Conservation (phyloP, 768 basidiomycete genomes). For the Pleurotus sapidus region DNA sequence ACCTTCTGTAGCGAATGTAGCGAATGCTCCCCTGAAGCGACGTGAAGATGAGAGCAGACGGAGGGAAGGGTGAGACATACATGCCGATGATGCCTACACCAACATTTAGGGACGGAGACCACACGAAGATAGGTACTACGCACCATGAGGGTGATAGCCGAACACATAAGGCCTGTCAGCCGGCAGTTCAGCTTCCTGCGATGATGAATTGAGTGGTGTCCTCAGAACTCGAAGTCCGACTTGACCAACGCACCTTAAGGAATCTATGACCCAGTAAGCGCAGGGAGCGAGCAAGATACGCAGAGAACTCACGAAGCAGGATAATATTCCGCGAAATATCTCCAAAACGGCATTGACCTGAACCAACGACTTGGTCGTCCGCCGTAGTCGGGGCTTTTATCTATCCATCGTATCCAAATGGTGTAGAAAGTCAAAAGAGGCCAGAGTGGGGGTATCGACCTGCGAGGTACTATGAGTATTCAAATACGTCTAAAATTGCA, state of each 20-base stretch:
- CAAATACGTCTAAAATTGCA: slow-evolving; percentile 1
- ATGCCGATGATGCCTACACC: slow-evolving; percentile 91
- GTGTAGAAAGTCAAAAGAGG: slow-evolving; percentile 75
- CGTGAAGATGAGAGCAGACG: neutral
- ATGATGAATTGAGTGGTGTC: too few relatives aligned
- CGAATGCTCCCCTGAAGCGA: slow-evolving; percentile 76
- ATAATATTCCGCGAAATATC: slow-evolving; percentile 90
- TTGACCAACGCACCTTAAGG: slow-evolving; percentile 39
- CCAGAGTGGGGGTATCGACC: slow-evolving; percentile 90
- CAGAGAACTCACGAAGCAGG: slow-evolving; percentile 72
- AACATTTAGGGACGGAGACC: slow-evolving; percentile 4
- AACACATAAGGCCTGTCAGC: slow-evolving; percentile 93
- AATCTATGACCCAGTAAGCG: slow-evolving; percentile 31
- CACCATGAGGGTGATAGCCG: slow-evolving; percentile 97
- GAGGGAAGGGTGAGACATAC: slow-evolving; percentile 43
- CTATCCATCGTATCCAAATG: slow-evolving; percentile 75
- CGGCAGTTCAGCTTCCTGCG: slow-evolving; percentile 92
- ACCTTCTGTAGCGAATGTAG: slow-evolving; percentile 97
- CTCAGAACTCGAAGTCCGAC: too few relatives aligned
- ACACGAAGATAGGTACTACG: slow-evolving; percentile 15
- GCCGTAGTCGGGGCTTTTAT: slow-evolving; percentile 71
- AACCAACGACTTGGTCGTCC: slow-evolving; percentile 75
- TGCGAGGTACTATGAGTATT: slow-evolving; percentile 23
- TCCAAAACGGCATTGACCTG: slow-evolving; percentile 70
- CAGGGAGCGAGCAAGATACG: slow-evolving; percentile 20